Base-by-base conservation (phyloP, 2,329 filamentous ascomycete genomes). In the Colletotrichum echinochloae region DNA sequence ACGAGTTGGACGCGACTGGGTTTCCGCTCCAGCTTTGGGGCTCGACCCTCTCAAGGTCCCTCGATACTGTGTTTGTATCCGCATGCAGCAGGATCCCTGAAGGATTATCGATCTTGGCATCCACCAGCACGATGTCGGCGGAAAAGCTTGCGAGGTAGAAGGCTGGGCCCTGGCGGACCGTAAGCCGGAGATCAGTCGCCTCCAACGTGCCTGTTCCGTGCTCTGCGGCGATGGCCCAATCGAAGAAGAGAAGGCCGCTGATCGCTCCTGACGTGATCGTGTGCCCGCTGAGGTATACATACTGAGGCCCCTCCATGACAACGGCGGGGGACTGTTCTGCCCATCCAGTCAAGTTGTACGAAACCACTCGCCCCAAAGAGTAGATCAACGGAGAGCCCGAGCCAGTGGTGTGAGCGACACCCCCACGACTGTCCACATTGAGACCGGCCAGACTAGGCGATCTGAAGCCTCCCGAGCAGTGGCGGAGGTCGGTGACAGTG, bases 221-320 rank as follows among this genome's bases (percentile, higher is more conserved):
- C 7, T 51, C 35, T 14, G 16, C 14, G n/a, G 57, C 18, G 18
- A 62, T 33, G 5, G 57, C 41, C 65, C 57, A 66, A 41, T 66
- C 65, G 57, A 63, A 66, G 35, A 66, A 63, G 20, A 62, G 48
- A 11, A 62, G 30, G 9, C 57, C 65, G n/a, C 63, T 26, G n/a
- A 65, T 59, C 11, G 20, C 41, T 23, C 63, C 63, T 16, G 63
- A 49, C 7, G 54, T 30, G 30, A 65, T 39, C 18, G 20, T 33
- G 3, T 11, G 51, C 2, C 11, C 18, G 23, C 39, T 52, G 1
- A 65, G 44, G 9, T 49, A n/a, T 6, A 65, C 12, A 12, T 66
- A 51, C 14, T 55, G 57, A 16, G 54, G 41, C 0, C 65, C 59
- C 26, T 66, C 65, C 65, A 66, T 66, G n/a, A 63, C 37, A 18